A percentile compares a stretch with the other conserved stretches of the same genome.
Conservation (phyloP, 1,284 basidiomycete species). For the Malassezia globosa region DNA sequence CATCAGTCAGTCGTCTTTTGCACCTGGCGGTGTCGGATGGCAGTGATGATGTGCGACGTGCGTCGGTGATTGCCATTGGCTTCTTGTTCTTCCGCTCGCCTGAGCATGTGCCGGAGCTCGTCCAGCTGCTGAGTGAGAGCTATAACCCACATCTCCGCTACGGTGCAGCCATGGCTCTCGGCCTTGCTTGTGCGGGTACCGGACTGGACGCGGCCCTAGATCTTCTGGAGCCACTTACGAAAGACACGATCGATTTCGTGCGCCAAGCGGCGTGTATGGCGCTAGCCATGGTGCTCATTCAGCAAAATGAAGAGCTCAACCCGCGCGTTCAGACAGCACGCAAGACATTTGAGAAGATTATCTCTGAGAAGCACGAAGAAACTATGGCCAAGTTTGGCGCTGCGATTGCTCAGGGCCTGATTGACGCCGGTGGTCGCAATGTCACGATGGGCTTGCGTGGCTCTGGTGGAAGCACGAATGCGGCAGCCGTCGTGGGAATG, state of each 20-base stretch:
- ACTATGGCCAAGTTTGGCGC: conserved; percentile 47
- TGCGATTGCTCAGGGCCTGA: conserved; percentile 40
- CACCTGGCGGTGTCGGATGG: conserved; percentile 46
- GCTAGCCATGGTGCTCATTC: conserved; percentile 43
- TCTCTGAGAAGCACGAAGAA: conserved; percentile 46
- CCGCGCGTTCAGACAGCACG: conserved; percentile 38
- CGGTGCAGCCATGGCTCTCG: conserved; percentile 45
- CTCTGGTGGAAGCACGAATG: conserved; percentile 40
- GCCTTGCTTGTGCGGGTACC: conserved; percentile 45
- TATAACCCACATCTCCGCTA: conserved; percentile 47
- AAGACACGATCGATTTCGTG: conserved; percentile 46
- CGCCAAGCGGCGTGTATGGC: conserved; percentile 45
- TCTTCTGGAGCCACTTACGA: conserved; percentile 45
- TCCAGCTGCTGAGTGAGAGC: conserved; percentile 46
- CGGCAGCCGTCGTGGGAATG: conserved; percentile 47
- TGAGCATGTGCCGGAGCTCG: conserved; percentile 45
- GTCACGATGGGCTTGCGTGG: conserved; percentile 44
- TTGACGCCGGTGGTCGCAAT: conserved; percentile 46
- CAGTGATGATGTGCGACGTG: conserved; percentile 45
- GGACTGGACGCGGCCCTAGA: conserved; percentile 45
- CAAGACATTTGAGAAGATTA: conserved; percentile 41
- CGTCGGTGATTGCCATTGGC: conserved; percentile 42
- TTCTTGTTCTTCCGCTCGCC: conserved; percentile 47
- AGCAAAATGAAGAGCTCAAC: conserved; percentile 45
- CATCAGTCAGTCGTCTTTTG: conserved; percentile 39